A percentile compares a stretch with the other conserved stretches of the same genome.
Conservation (phyloP, 2,329 filamentous ascomycete species). For the Ceratocystis eucalypticola region DNA sequence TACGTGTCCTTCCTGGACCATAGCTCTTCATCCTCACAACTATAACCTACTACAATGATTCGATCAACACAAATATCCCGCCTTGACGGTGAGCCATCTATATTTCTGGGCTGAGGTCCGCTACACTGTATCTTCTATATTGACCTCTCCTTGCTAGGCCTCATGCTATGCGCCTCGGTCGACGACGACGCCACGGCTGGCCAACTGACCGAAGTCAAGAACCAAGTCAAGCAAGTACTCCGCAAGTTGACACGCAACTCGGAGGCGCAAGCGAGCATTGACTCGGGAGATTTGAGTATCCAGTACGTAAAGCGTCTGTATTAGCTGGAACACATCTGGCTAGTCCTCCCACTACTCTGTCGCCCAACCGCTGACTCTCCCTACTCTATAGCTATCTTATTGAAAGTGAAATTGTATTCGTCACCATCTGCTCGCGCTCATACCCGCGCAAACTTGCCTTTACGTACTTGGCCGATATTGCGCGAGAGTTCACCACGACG, state of each 20-base stretch:
- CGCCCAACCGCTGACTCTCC: not conserved
- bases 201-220: constrained; percentile 75
- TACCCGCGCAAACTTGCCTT: constrained; percentile 98
- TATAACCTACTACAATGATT: constrained; percentile 47
- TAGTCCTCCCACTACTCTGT: not conserved
- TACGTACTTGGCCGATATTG: constrained; percentile 89
- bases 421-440: constrained; percentile 82
- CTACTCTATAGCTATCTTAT: constrained; percentile 58
- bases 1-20: not conserved
- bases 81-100: constrained; percentile 56
- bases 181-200: constrained; percentile 75
- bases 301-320: constrained; percentile 43
- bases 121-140: constrained; percentile 2
- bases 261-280: constrained; percentile 82
- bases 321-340: too few relatives aligned
- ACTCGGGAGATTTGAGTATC: constrained; percentile 66
- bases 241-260: constrained; percentile 78
- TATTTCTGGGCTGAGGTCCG: not conserved
- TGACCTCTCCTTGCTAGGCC: constrained; percentile 41
- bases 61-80: constrained; percentile 87
- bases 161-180: constrained; percentile 88
- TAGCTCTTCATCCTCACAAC: not conserved
- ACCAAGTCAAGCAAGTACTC: constrained; percentile 79
- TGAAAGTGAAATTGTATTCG: constrained; percentile 68
- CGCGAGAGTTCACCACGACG: constrained; percentile 77